Evolutionary conservation across 176 grass and related monocot species (phyloP).

Genomic region (Aegilops bicornis): DNA sequence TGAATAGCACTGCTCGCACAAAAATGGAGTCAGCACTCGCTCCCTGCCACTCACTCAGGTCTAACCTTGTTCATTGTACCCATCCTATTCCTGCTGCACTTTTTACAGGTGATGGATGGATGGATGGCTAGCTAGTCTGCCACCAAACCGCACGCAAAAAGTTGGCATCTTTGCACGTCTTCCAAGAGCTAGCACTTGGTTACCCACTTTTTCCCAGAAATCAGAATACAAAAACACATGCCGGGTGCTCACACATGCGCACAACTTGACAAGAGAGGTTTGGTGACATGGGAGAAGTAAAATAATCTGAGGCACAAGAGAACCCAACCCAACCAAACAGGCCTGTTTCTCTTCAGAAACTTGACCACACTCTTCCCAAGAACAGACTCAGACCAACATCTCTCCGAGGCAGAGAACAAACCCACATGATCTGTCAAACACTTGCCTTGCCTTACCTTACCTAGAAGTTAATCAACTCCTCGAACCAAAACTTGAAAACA

Average conservation of each 20-base stretch:
- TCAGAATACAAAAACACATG: slow-evolving; percentile 21
- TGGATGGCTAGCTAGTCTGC: slow-evolving; percentile 4
- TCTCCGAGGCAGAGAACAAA: slow-evolving; percentile 57
- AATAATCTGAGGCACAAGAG: slow-evolving; percentile 38
- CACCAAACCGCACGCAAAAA: slow-evolving; percentile 43
- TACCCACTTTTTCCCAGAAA: slow-evolving; percentile 5
- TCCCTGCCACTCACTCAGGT: not conserved
- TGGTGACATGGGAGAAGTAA: slow-evolving; percentile 27
- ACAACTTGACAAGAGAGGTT: slow-evolving; percentile 15
- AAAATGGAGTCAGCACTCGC: not conserved
- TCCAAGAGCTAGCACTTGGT: slow-evolving; percentile 52
- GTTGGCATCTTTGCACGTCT: slow-evolving; percentile 47
- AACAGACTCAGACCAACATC: slow-evolving; percentile 41
- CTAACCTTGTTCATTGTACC: not conserved
- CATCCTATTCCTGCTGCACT: not conserved
- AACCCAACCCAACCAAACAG: slow-evolving; percentile 38
- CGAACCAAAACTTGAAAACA: not conserved
- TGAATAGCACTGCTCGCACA: no score
- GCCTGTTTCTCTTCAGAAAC: slow-evolving; percentile 94
- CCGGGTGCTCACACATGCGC: slow-evolving; percentile 15
- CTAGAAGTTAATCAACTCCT: slow-evolving; percentile 42
- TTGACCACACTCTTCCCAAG: slow-evolving; percentile 54
- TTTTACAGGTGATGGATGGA: slow-evolving; percentile 10
- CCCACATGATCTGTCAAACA: slow-evolving; percentile 59
- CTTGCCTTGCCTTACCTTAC: slow-evolving; percentile 35